These are phyloP conservation scores for Fusarium coicis DNA, from an alignment of 2,329 filamentous ascomycete genomes.

Conservation along the genomic window DNA sequence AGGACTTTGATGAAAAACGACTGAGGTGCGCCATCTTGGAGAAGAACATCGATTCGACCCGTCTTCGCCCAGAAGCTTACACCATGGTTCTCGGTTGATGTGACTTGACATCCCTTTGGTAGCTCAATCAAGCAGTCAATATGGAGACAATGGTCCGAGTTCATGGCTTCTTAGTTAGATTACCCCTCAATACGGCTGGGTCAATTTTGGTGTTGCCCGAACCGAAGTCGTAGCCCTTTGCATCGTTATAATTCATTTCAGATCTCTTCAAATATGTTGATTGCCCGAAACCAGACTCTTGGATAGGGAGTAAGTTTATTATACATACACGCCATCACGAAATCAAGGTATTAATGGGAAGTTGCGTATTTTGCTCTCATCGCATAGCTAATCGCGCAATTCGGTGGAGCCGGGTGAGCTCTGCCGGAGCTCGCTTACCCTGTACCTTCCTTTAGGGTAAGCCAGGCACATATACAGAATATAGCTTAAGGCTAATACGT, in stretches of 20 bases:
- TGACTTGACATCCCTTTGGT: background rate
- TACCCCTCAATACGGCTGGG: background rate
- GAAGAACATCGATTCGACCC: background rate
- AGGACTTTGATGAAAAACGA: background rate
- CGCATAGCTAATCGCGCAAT: too few relatives aligned
- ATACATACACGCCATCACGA: too few relatives aligned
- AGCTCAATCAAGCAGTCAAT: background rate
- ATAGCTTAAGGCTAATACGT: too few relatives aligned
- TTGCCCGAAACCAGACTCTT: background rate
- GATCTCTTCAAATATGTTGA: too few relatives aligned
- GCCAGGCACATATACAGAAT: too few relatives aligned
- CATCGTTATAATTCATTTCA: background rate
- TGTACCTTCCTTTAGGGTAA: too few relatives aligned
- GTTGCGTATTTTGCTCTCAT: too few relatives aligned
- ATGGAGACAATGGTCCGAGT: background rate
- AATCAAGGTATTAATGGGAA: too few relatives aligned
- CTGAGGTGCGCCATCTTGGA: rapidly evolving
- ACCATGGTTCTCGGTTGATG: background rate
- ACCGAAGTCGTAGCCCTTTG: background rate
- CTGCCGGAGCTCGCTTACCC: too few relatives aligned
- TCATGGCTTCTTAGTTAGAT: background rate
- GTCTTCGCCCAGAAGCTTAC: background rate
- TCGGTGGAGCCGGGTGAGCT: too few relatives aligned
- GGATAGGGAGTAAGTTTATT: background rate
- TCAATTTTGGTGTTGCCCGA: background rate